phyloP scores from a whole-genome alignment of 2,329 filamentous ascomycete species.

The Neoascochyta sp. region DNA sequence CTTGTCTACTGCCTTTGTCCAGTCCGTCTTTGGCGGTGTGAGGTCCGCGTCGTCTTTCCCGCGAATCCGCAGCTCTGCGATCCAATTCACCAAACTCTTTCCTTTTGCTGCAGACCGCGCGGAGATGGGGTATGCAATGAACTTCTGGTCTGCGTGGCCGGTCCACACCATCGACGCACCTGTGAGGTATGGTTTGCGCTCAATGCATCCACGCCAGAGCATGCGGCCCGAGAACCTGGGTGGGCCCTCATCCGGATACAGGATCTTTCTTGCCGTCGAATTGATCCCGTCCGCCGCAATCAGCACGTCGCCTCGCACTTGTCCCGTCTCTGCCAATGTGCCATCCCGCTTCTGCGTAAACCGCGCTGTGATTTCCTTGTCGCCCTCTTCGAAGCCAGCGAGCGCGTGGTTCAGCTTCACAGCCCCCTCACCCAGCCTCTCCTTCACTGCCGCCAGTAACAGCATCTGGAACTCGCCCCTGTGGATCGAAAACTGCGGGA shows the following conservation, averaged over 20 bases:
- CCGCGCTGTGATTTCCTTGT: constrained; percentile 37
- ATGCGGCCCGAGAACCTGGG: constrained; percentile 47
- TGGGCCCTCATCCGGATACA: constrained; percentile 46
- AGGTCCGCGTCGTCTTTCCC: constrained; percentile 43
- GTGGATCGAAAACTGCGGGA: constrained; percentile 47
- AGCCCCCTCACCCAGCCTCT: constrained; percentile 39
- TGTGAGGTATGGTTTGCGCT: constrained; percentile 42
- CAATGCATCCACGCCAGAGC: constrained; percentile 45
- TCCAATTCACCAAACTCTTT: constrained; percentile 47
- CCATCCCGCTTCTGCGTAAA: constrained; percentile 33
- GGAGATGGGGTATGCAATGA: constrained; percentile 48
- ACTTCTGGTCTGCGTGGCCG: constrained; percentile 48
- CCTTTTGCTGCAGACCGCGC: constrained; percentile 35
- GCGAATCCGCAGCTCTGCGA: constrained; percentile 45
- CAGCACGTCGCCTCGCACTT: constrained; percentile 35
- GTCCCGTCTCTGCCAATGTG: constrained; percentile 25
- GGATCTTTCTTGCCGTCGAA: constrained; percentile 39
- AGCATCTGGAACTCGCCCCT: constrained; percentile 47
- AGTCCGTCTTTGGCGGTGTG: constrained; percentile 45
- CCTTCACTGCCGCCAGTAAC: constrained; percentile 42
- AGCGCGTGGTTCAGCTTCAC: constrained; percentile 43
- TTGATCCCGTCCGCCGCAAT: constrained; percentile 48
- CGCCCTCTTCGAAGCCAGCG: constrained; percentile 36
- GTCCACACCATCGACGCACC: constrained; percentile 47
- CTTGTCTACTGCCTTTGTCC: constrained; percentile 44